Evolutionary conservation across 352 stramenopile species (phyloP).

Genomic region (Aphanomyces invadans): DNA sequence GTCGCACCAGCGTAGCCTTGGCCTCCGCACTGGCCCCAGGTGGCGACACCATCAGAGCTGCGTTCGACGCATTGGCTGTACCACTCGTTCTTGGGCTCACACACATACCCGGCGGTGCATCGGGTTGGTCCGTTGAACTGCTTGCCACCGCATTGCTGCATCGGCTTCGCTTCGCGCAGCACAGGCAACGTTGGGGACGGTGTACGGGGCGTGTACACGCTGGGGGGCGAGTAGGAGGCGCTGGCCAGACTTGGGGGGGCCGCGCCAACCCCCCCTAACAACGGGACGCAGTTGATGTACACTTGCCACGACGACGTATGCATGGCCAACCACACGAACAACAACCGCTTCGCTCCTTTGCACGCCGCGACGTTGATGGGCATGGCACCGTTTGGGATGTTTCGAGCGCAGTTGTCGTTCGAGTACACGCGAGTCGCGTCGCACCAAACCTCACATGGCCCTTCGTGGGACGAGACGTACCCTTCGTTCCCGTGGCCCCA

Average conservation of each 20-base stretch:
- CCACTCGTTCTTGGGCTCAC: slow-evolving; percentile 11
- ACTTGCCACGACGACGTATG: slow-evolving; percentile 26
- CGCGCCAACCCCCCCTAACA: background rate
- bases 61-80: slow-evolving; percentile 17
- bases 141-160: slow-evolving; percentile 19
- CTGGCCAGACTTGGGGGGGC: background rate
- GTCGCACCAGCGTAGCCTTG: slow-evolving; percentile 18
- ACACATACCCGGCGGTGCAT: background rate
- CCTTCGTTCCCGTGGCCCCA: slow-evolving; percentile 9
- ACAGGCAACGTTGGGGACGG: background rate
- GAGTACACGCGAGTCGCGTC: slow-evolving; percentile 21
- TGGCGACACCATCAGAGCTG: background rate
- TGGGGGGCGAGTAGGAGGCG: background rate
- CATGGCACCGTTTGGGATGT: slow-evolving; percentile 1
- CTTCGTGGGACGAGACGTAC: slow-evolving; percentile 4
- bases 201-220: background rate
- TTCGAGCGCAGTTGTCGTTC: slow-evolving; percentile 22
- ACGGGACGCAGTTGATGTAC: slow-evolving; percentile 22
- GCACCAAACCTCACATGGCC: slow-evolving; percentile 27
- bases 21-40: slow-evolving; percentile 19
- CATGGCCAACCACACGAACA: slow-evolving; percentile 27
- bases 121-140: slow-evolving; percentile 9
- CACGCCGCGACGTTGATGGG: slow-evolving; percentile 28
- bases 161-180: background rate
- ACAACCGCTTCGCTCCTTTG: slow-evolving; percentile 26